These are phyloP conservation scores for Colletotrichum salicis DNA, from an alignment of 2,329 filamentous ascomycete genomes.

Conservation along the genomic window DNA sequence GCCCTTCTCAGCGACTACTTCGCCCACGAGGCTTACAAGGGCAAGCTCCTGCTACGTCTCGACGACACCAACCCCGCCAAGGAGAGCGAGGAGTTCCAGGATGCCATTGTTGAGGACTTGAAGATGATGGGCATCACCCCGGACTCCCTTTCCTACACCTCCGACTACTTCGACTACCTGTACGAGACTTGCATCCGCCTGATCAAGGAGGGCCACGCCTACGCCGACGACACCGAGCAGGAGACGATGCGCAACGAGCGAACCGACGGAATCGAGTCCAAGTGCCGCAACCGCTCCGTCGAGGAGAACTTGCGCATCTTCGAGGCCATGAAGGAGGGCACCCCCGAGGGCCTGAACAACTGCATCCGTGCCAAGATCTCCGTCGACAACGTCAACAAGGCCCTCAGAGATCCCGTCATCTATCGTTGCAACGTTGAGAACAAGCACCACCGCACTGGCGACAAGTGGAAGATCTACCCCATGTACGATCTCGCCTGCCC, in stretches of 20 bases:
- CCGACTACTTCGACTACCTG: conserved; percentile 93
- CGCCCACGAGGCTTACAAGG: conserved; percentile 91
- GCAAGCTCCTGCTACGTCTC: conserved; percentile 89
- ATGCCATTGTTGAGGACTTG: conserved; percentile 92
- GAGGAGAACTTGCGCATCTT: conserved; percentile 90
- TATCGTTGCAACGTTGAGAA: conserved; percentile 85
- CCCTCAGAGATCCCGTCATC: conserved; percentile 95
- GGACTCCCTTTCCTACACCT: conserved; percentile 88
- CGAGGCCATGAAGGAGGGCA: conserved; percentile 91
- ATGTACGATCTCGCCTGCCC: conserved; percentile 90
- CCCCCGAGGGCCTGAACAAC: conserved; percentile 81
- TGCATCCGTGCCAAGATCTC: conserved; percentile 97
- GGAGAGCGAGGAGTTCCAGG: conserved; percentile 96
- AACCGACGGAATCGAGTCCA: conserved; percentile 84
- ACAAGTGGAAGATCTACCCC: conserved; percentile 85
- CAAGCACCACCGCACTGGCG: conserved; percentile 80
- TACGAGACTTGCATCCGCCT: conserved; percentile 87
- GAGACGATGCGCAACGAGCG: conserved; percentile 88
- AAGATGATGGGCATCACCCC: conserved; percentile 91
- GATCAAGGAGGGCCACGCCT: conserved; percentile 88
- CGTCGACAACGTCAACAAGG: conserved; percentile 91
- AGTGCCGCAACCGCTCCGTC: conserved; percentile 78
- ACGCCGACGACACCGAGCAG: conserved; percentile 93
- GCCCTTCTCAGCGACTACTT: conserved; percentile 97
- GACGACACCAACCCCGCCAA: conserved; percentile 98